These are phyloP conservation scores for Vachellia collinsii DNA, from an alignment of 306 rosid genomes.

Conservation along the genomic window DNA sequence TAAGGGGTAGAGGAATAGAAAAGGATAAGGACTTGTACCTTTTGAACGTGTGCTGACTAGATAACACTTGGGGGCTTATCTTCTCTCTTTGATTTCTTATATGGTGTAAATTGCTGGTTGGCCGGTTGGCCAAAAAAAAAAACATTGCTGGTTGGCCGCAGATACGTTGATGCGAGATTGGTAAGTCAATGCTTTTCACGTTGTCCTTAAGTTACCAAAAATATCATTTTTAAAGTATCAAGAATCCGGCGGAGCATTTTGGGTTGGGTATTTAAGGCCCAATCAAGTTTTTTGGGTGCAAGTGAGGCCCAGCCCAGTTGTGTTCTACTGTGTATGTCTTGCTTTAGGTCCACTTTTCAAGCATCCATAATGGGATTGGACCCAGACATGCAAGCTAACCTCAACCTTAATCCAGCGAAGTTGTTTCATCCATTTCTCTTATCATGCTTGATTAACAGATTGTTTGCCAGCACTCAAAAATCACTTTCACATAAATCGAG, in stretches of 20 bases:
- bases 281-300: too few species aligned
- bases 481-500: too few species aligned
- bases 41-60: constrained; percentile 32
- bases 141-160: not conserved
- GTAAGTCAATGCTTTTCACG: not conserved
- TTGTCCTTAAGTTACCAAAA: not conserved
- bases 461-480: too few species aligned
- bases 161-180: not conserved
- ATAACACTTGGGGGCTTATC: constrained; percentile 33
- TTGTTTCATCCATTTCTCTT: too few species aligned
- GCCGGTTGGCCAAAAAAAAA: too few species aligned
- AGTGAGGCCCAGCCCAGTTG: not conserved
- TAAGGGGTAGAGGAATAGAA: not conserved
- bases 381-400: not conserved
- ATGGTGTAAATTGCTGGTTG: not conserved
- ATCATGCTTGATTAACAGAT: too few species aligned
- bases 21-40: constrained; percentile 27
- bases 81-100: not conserved
- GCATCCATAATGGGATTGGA: not conserved
- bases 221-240: not conserved
- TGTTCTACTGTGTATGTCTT: not conserved
- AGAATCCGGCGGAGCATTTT: not conserved
- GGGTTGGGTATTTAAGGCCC: not conserved
- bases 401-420: too few species aligned
- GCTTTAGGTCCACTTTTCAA: not conserved